Base-by-base conservation (phyloP, 805 yeast genomes). In the Candida alai region DNA sequence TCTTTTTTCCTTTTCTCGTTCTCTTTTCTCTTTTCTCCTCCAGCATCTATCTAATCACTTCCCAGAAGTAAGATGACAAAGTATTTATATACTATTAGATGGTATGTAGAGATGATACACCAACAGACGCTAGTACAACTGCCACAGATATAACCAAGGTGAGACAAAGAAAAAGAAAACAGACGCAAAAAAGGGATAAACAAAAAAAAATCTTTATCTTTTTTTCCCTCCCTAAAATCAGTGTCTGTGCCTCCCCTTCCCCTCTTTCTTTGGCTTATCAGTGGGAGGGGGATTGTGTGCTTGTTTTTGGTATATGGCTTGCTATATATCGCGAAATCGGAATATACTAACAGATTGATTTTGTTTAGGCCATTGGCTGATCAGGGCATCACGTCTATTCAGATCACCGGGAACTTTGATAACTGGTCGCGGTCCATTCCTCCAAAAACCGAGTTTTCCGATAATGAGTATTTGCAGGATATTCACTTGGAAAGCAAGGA, bases 401-500 rank as follows among this genome's bases (percentile, higher is more conserved):
- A 54, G 19, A 58, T 65, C 15, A 65, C 71, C 1, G 73, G 73
- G 5, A 55, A 47, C 42, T 66, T 66, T 43, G 70, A 65, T 41
- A 44, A 57, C 36, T 66, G 73, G 73, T 37, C 57, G 9, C 47
- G 49, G 35, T 36, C 49, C 12, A 48, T 47, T n/a, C 47, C 52
- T 4, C 18, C 24, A 21, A 31, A 35, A 30, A 26, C 31, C 9
- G 24, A 19, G 16, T 29, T 29, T 5, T 11, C 11, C n/a, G 10
- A 29, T 6, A 25, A 41, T 4, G n/a, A n/a, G n/a, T 49, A 38
- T 17, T 32, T 17, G 5, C 56, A 55, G 10, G 30, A 29, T 17
- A 39, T 65, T 19, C 41, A 40, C 21, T 38, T 61, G 5, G 34
- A 42, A 10, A 34, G 40, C 11, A 49, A 44, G 21, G 47, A 54